Conservation (phyloP, 73 alveolate species). For the Chromera velia region DNA sequence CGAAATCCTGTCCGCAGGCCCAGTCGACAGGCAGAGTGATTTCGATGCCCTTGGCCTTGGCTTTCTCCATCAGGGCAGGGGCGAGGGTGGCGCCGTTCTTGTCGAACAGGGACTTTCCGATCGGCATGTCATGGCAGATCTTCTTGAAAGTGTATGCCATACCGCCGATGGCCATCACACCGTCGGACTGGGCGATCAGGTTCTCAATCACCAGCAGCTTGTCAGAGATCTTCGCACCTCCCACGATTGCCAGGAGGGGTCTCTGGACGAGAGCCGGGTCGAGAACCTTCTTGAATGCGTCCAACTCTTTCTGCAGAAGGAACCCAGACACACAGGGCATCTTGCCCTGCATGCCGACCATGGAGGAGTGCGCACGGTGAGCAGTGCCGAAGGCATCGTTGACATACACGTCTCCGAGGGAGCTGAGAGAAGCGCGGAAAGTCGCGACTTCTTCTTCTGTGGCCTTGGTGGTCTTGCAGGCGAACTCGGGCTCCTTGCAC, state of each 20-base stretch:
- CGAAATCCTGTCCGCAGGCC: conserved; percentile 37
- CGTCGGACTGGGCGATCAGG: conserved; percentile 75
- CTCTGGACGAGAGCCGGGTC: too few species aligned
- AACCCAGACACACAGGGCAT: too few species aligned
- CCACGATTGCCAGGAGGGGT: conserved; percentile 78
- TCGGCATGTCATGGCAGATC: conserved; percentile 26
- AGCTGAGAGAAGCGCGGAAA: conserved; percentile 62
- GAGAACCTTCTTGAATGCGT: conserved; percentile 60
- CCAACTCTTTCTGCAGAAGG: conserved; percentile 60
- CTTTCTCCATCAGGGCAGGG: conserved; percentile 39
- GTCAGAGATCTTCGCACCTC: conserved; percentile 87
- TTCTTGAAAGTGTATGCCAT: conserved; percentile 89
- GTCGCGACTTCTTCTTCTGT: too few species aligned
- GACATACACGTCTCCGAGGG: conserved; percentile 71
- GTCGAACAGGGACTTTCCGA: conserved; percentile 40
- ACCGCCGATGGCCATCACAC: conserved; percentile 86
- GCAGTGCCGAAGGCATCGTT: conserved; percentile 87
- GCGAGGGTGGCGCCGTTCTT: conserved; percentile 40
- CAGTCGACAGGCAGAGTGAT: conserved; percentile 42
- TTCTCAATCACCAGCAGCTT: conserved; percentile 69
- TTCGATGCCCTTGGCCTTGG: conserved; percentile 34
- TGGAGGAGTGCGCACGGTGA: conserved; percentile 84
- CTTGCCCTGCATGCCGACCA: too few species aligned
- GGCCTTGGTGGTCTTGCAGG: too few species aligned
- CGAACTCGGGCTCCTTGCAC: conserved; percentile 51